Percentiles rank a stretch among this genome's conserved stretches.
These are phyloP conservation scores for Tolypocladium paradoxum DNA, from an alignment of 2,329 filamentous ascomycete species.

Conservation along the genomic window DNA sequence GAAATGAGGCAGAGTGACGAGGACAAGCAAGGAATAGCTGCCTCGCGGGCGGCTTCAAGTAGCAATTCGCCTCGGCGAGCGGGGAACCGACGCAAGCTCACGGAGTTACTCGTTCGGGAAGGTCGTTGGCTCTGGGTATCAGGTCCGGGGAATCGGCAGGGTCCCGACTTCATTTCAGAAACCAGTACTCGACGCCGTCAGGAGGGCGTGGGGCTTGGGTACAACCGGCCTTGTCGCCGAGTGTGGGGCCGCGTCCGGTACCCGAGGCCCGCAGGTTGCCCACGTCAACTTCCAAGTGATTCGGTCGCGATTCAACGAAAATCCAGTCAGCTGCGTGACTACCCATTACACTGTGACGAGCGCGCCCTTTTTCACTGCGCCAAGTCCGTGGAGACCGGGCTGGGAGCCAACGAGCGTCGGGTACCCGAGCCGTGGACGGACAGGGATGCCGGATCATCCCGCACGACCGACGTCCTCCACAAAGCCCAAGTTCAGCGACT, in stretches of 20 bases:
- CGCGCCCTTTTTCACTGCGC: background rate
- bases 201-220: too few relatives aligned
- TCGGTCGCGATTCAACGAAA: background rate
- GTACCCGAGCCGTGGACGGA: background rate
- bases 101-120: background rate
- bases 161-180: background rate
- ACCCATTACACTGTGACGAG: background rate
- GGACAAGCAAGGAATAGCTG: background rate
- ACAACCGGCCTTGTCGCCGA: too few relatives aligned
- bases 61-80: background rate
- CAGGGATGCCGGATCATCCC: background rate
- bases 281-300: background rate
- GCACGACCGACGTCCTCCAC: background rate
- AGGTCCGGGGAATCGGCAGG: background rate
- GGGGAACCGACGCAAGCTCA: background rate
- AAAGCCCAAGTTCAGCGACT: background rate
- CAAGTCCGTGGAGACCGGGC: background rate
- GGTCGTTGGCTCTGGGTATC: background rate
- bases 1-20: background rate
- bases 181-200: too few relatives aligned
- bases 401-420: background rate
- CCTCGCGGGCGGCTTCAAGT: background rate
- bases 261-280: background rate
- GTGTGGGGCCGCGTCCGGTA: background rate
- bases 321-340: background rate